Base-by-base conservation (phyloP, 306 rosid genomes). In the Phaseolus lunatus region DNA sequence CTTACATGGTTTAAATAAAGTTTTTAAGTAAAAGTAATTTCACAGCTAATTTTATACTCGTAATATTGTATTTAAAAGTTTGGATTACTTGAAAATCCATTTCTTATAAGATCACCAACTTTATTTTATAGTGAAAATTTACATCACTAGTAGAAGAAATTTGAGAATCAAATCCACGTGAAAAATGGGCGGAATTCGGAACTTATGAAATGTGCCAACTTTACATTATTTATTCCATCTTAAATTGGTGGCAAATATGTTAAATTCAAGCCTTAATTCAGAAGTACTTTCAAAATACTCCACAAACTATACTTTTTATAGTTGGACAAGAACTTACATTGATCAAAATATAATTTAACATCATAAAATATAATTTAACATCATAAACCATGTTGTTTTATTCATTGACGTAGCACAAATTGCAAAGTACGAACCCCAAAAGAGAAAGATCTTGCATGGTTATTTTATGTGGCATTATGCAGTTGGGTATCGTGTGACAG, bases 291-390 rank as follows among this genome's bases (percentile, higher is more conserved):
- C 4, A 31, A 31, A 31, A 31, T 31, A 5, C 35, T 31, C 35
- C 1, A 31, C 7, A 63, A n/a, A 14, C 35, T 31, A 31, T 3
- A 1, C 18, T 23, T 2, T 62, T 62, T 62, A 5, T 18, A 37
- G 29, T 1, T 5, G 1, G 4, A 18, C 9, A 35, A 3, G 9
- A 9, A 37, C 18, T 37, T 35, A 65, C 49, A 11, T 65, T 10
- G 31, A 11, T 16, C 3, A 29, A 37, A 10, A 31, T 66, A 66
- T 9, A 26, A 66, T 56, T 64, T n/a, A n/a, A n/a, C n/a, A n/a
- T n/a, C n/a, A n/a, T n/a, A n/a, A n/a, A n/a, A 65, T 66, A 66
- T 9, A 26, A 66, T 56, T 64, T 12, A 13, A 56, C 53, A 72
- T 35, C 70, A 27, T 66, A 23, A 47, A 23, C 22, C 33, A 81